Evolutionary conservation across 129 eudicot genomes (phyloP).

Genomic region (Flaveria sonorensis): DNA sequence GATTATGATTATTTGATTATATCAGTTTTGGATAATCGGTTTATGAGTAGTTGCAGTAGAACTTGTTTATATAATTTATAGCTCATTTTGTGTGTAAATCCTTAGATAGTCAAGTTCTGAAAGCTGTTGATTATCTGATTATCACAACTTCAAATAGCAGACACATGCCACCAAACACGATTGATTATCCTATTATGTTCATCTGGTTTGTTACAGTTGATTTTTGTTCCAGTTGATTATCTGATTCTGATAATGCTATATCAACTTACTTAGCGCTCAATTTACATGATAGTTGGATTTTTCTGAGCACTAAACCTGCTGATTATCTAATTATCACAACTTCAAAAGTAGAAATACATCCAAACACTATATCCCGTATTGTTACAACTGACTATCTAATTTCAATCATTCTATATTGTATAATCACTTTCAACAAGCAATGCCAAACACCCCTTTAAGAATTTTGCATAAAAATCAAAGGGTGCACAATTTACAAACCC

Average conservation of each 20-base stretch:
- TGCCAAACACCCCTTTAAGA: background rate
- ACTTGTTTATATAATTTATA: background rate
- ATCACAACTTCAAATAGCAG: background rate
- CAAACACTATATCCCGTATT: too few relatives aligned
- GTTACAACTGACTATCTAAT: too few relatives aligned
- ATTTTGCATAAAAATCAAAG: background rate
- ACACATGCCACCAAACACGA: background rate
- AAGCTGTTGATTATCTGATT: background rate
- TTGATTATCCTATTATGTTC: background rate
- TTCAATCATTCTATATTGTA: too few relatives aligned
- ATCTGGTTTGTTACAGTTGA: background rate
- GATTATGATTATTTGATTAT: background rate
- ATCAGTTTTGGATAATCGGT: background rate
- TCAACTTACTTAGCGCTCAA: background rate
- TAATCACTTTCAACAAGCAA: background rate
- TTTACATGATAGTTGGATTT: background rate
- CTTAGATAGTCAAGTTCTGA: background rate
- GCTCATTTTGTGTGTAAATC: too few relatives aligned
- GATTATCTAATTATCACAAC: too few relatives aligned
- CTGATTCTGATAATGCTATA: background rate
- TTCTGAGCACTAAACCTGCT: background rate
- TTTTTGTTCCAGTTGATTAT: slow-evolving; percentile 5
- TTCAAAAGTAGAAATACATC: background rate
- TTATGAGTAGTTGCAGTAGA: background rate
- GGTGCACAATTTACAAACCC: background rate